Conservation (phyloP, 2,329 filamentous ascomycete species). For the Spiromastix sp. region DNA sequence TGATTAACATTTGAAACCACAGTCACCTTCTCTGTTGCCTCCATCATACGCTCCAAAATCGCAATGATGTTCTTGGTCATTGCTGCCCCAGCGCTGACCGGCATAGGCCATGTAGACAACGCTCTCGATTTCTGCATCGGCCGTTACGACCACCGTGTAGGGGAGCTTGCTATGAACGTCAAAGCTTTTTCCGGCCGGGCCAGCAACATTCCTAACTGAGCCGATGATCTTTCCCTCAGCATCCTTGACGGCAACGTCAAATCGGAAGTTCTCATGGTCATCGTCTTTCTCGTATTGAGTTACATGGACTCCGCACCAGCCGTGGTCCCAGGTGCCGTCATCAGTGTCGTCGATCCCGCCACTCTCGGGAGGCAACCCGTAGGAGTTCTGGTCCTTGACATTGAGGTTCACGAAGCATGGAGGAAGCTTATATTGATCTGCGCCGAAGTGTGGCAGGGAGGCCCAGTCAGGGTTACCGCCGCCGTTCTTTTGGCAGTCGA, state of each 20-base stretch:
- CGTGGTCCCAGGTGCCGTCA: neutral
- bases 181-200: neutral
- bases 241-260: neutral
- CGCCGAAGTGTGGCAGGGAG: neutral
- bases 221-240: neutral
- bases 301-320: neutral
- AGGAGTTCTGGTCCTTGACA: constrained; percentile 1
- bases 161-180: neutral
- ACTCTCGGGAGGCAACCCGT: neutral
- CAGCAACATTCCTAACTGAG: neutral
- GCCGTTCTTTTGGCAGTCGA: constrained; percentile 3
- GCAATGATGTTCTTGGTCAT: neutral
- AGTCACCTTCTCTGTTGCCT: constrained; percentile 1
- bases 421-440: neutral
- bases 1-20: constrained; percentile 1
- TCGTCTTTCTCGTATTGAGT: constrained; percentile 1
- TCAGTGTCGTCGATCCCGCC: no score
- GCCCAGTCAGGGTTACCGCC: constrained; percentile 1
- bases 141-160: neutral
- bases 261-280: neutral
- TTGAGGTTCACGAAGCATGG: constrained; percentile 5
- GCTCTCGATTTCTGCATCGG: neutral
- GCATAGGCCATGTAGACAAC: neutral
- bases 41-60: constrained; percentile 1
- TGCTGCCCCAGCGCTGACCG: neutral